Base-by-base conservation (phyloP, 2,329 filamentous ascomycete genomes). In the Tolypocladium tundrense region DNA sequence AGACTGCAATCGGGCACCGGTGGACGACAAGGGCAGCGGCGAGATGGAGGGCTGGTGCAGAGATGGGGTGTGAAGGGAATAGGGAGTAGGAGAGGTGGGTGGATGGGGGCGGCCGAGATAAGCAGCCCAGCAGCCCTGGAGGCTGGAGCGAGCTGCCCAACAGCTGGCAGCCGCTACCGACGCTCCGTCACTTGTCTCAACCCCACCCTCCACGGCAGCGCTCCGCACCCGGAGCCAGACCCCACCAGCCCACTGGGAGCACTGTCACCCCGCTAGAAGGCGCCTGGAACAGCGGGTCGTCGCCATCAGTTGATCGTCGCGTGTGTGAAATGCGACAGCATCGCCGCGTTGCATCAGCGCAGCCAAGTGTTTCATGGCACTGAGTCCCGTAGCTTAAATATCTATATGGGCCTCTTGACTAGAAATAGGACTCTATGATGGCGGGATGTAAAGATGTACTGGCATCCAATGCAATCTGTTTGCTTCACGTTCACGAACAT, bases 111-210 rank as follows among this genome's bases (percentile, higher is more conserved):
- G 13, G 21, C 42, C 27, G 27, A 31, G 27, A 31, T 31, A 31
- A 31, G 27, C 27, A 31, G 27, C 27, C 27, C 27, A 51, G 48
- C 24, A 14, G 11, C 13, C 39, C 13, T 43, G 42, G 42, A 31
- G 27, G 27, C 41, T 43, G 42, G 42, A 43, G 55, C 42, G 24
- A 53, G 48, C n/a, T 40, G 16, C n/a, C 54, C 40, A 42, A 45
- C 41, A 37, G 41, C 16, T 33, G 41, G 33, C 33, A 40, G 41
- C 19, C 31, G 48, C 48, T 55, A 54, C 57, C 57, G 57, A 40
- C 48, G 54, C 48, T 31, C 45, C 57, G 57, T 58, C 57, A 56
- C 53, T 21, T 58, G 24, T 55, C 52, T 42, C 24, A 37, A 10
- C 52, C 37, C 52, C 52, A 6, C 35, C 21, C 7, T 21, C 35